Evolutionary conservation across 805 yeast genomes (phyloP).

Genomic region (Cyberlindnera sargentensis): DNA sequence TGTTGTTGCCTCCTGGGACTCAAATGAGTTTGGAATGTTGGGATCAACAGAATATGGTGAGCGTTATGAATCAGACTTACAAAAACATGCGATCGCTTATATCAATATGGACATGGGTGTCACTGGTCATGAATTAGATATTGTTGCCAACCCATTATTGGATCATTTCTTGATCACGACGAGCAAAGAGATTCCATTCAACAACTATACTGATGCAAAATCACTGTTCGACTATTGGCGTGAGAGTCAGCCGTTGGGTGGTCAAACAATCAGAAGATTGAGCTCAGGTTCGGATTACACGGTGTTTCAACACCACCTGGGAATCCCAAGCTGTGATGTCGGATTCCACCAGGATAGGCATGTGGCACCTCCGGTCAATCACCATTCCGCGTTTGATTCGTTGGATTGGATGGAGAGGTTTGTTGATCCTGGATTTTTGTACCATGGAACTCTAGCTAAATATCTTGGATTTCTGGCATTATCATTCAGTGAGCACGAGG

Average conservation of each 20-base stretch:
- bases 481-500: conserved; percentile 49
- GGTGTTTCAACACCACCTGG: conserved; percentile 59
- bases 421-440: conserved; percentile 47
- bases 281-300: conserved; percentile 27
- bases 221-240: conserved; percentile 44
- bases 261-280: conserved; percentile 29
- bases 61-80: conserved; percentile 38
- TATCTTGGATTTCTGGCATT: conserved; percentile 50
- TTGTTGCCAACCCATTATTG: conserved; percentile 53
- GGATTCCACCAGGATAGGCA: conserved; percentile 29
- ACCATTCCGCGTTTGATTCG: conserved; percentile 55
- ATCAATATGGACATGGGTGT: conserved; percentile 44
- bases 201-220: conserved; percentile 26
- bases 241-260: conserved; percentile 25
- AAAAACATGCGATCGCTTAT: conserved; percentile 47
- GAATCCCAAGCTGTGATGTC: conserved; percentile 54
- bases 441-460: conserved; percentile 52
- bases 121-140: conserved; percentile 40
- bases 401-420: conserved; percentile 45
- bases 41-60: conserved; percentile 82
- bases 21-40: conserved; percentile 62
- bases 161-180: conserved; percentile 37
- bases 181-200: conserved; percentile 39
- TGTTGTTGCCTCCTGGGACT: conserved; percentile 74
- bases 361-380: conserved; percentile 36